Evolutionary conservation across 1,284 basidiomycete genomes (phyloP), one percentile per base, ranked within the genome.

Genomic region (Schizopora paradoxa): DNA sequence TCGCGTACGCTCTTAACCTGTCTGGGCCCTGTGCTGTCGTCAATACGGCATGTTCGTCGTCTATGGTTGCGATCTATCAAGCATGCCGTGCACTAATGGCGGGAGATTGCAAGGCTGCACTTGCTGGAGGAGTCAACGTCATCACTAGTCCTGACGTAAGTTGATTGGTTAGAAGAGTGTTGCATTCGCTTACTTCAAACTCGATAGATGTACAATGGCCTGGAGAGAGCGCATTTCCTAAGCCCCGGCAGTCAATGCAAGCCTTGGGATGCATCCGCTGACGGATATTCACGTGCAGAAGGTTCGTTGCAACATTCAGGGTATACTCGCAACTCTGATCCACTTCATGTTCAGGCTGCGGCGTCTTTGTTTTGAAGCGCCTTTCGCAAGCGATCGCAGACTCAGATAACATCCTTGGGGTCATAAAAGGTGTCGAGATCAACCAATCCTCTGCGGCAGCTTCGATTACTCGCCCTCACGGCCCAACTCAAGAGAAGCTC

Each of bases 41-140:
- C 31, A 81, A 87, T 52, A 86, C 84, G 0, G 81, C 82, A 1
- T 86, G 84, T 57, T 86, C 82, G 5, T 81, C 81, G 5, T 83
- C 82, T 4, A 64, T 71, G 26, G 74, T 82, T 10, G 80, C 83
- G 2, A 64, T 86, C 11, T 73, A 86, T 60, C 79, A 81, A 54
- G 84, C 78, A 0, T 78, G 73, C 43, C 74, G 84, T 29, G 79
- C 81, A 1, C 61, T 87, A 27, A 66, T 71, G 58, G 73, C 70
- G 47, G 62, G 68, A 16, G 84, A 87, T 58, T 86, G 82, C 55
- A 68, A 73, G 51, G 73, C 81, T 14, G 82, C 81, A 1, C 62
- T 87, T 25, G 82, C 79, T 13, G 84, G 84, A 23, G 84, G 83
- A 16, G 79, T 86, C n/a, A 86, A 86, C 54, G 60, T 79, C 45